Evolutionary conservation across 495 filamentous ascomycete species (phyloP).

Genomic region (Aspergillus cavernicola): DNA sequence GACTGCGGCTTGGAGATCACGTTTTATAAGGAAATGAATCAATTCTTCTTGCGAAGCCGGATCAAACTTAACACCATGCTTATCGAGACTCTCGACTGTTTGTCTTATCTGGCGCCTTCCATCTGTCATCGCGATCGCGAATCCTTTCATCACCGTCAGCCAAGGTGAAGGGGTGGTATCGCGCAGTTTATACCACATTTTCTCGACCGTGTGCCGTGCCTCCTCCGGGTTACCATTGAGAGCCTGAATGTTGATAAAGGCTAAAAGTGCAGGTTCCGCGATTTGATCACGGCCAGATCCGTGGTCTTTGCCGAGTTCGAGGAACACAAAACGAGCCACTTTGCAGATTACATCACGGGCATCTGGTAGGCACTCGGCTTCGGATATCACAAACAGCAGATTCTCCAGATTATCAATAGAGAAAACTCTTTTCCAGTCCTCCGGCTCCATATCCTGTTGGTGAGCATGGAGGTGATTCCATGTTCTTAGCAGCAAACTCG

Average conservation of each 20-base stretch:
- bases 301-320: slow-evolving; percentile 45
- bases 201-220: slow-evolving; percentile 48
- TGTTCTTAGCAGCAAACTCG: slow-evolving; percentile 50
- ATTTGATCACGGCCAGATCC: slow-evolving; percentile 34
- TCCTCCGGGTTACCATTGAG: slow-evolving; percentile 56
- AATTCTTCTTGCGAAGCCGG: slow-evolving; percentile 36
- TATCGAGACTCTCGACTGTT: slow-evolving; percentile 25
- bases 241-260: slow-evolving; percentile 53
- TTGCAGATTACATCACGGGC: slow-evolving; percentile 36
- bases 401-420: slow-evolving; percentile 49
- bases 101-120: slow-evolving; percentile 44
- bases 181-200: slow-evolving; percentile 38
- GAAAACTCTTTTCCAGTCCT: slow-evolving; percentile 38
- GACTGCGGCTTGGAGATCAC: slow-evolving; percentile 34
- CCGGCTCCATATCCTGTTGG: slow-evolving; percentile 32
- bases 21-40: slow-evolving; percentile 31
- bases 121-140: slow-evolving; percentile 58
- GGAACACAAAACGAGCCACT: slow-evolving; percentile 55
- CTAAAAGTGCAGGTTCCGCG: slow-evolving; percentile 40
- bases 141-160: slow-evolving; percentile 59
- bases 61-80: slow-evolving; percentile 33
- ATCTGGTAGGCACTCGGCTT: slow-evolving; percentile 34
- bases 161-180: slow-evolving; percentile 45
- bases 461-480: slow-evolving; percentile 53
- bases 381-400: slow-evolving; percentile 36